These are phyloP conservation scores for Sporothrix euskadiensis DNA, from an alignment of 2,329 filamentous ascomycete genomes.

Conservation along the genomic window DNA sequence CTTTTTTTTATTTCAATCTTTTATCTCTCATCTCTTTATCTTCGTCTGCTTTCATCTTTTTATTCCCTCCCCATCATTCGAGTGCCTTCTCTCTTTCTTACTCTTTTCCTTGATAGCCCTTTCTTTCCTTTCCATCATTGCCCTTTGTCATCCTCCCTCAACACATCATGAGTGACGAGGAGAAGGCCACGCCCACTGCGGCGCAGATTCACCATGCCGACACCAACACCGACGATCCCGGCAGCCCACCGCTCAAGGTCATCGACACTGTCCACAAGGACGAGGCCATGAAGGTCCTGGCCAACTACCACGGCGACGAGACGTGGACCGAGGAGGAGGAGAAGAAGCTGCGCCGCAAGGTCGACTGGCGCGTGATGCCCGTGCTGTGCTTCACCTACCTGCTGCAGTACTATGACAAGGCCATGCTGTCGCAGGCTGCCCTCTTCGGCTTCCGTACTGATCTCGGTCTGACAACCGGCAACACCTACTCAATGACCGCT, in stretches of 20 bases:
- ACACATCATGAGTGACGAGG: constrained; percentile 5
- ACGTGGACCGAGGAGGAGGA: constrained; percentile 23
- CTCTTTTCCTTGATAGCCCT: neutral
- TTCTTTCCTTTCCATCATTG: neutral
- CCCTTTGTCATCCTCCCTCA: neutral
- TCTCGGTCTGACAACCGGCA: constrained; percentile 43
- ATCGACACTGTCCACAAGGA: constrained; percentile 25
- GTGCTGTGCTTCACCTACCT: constrained; percentile 40
- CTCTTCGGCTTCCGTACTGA: constrained; percentile 47
- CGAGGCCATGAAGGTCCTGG: constrained; percentile 25
- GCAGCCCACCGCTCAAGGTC: neutral
- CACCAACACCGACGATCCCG: neutral
- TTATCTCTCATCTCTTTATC: neutral
- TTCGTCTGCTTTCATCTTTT: neutral
- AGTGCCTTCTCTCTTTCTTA: neutral
- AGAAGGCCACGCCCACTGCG: neutral
- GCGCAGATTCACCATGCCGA: neutral
- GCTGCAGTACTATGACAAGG: constrained; percentile 31
- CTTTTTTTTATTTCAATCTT: neutral
- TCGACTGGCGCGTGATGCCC: constrained; percentile 48
- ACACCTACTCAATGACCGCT: constrained; percentile 48
- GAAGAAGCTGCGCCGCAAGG: constrained; percentile 35
- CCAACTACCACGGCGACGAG: constrained; percentile 22
- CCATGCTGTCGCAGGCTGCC: constrained; percentile 39
- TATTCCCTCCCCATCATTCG: neutral